A percentile compares a stretch with the other conserved stretches of the same genome.
These are phyloP conservation scores for Fusarium clavum DNA, from an alignment of 2,329 filamentous ascomycete species.

Conservation along the genomic window DNA sequence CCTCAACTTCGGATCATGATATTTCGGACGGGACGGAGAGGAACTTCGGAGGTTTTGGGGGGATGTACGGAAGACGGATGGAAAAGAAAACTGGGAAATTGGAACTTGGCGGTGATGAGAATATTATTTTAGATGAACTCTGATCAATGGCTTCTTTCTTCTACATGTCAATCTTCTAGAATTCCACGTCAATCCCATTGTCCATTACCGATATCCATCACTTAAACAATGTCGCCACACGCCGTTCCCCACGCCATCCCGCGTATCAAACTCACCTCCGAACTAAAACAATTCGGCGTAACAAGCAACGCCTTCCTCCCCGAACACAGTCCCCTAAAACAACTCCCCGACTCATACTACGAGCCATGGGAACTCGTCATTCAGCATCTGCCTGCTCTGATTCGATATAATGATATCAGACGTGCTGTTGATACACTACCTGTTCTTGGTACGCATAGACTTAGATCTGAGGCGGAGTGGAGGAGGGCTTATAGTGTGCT, in stretches of 20 bases:
- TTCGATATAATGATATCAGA: slow-evolving; percentile 71
- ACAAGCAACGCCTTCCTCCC: slow-evolving; percentile 81
- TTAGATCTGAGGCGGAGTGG: slow-evolving; percentile 79
- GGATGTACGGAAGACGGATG: slow-evolving; percentile 23
- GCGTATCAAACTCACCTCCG: slow-evolving; percentile 35
- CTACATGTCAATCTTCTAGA: background rate
- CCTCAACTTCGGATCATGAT: background rate
- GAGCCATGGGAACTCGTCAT: slow-evolving; percentile 81
- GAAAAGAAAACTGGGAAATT: slow-evolving; percentile 2
- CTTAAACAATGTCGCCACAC: slow-evolving; percentile 57
- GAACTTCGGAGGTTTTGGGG: slow-evolving; percentile 14
- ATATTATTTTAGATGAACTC: slow-evolving; percentile 27
- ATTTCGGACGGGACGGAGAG: slow-evolving; percentile 5
- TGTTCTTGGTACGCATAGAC: slow-evolving; percentile 72
- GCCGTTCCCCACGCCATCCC: slow-evolving; percentile 47
- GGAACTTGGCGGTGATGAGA: background rate
- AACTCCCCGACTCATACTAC: slow-evolving; percentile 78
- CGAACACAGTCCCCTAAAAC: slow-evolving; percentile 71
- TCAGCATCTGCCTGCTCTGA: slow-evolving; percentile 72
- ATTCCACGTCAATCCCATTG: background rate
- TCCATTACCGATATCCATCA: too few species aligned
- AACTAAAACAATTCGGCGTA: slow-evolving; percentile 54
- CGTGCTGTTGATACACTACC: slow-evolving; percentile 73
- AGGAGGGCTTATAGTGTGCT: slow-evolving; percentile 83
- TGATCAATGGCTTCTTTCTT: background rate